Evolutionary conservation across 2,329 filamentous ascomycete genomes (phyloP).

Genomic region (Colletotrichum sp.): DNA sequence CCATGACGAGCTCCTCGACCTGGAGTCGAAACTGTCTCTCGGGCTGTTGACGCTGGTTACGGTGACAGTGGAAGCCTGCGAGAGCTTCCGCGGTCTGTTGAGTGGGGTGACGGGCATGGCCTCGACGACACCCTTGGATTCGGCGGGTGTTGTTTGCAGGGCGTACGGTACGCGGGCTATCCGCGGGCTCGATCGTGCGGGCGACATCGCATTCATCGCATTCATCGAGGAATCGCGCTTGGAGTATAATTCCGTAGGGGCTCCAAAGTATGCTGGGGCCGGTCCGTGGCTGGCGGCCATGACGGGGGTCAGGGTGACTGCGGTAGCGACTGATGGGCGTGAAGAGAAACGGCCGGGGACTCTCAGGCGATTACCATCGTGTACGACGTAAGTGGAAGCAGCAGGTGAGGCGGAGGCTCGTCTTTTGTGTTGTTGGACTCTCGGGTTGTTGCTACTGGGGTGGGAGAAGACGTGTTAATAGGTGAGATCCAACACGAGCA

Average conservation of each 20-base stretch:
- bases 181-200: neutral
- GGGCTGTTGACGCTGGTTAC: constrained; percentile 32
- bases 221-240: constrained; percentile 7
- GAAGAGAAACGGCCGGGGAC: constrained; percentile 13
- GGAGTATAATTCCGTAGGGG: constrained; percentile 15
- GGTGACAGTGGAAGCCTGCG: constrained; percentile 29
- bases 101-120: constrained; percentile 27
- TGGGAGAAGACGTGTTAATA: constrained; percentile 8
- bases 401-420: constrained; percentile 20
- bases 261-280: constrained; percentile 21
- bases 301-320: neutral
- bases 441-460: constrained; percentile 12
- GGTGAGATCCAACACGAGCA: neutral
- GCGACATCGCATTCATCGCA: neutral
- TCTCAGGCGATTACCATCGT: constrained; percentile 20
- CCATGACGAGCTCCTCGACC: constrained; percentile 32
- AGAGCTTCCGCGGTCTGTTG: constrained; percentile 42
- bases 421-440: constrained; percentile 21
- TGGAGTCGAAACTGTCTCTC: constrained; percentile 29
- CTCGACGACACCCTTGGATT: constrained; percentile 21
- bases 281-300: constrained; percentile 16
- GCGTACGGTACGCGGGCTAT: constrained; percentile 1
- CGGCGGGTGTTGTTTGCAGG: constrained; percentile 30
- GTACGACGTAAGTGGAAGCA: constrained; percentile 2
- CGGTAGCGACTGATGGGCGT: neutral